Base-by-base conservation (phyloP, 2,329 filamentous ascomycete species). In the Fonsecaea pugnacius region DNA sequence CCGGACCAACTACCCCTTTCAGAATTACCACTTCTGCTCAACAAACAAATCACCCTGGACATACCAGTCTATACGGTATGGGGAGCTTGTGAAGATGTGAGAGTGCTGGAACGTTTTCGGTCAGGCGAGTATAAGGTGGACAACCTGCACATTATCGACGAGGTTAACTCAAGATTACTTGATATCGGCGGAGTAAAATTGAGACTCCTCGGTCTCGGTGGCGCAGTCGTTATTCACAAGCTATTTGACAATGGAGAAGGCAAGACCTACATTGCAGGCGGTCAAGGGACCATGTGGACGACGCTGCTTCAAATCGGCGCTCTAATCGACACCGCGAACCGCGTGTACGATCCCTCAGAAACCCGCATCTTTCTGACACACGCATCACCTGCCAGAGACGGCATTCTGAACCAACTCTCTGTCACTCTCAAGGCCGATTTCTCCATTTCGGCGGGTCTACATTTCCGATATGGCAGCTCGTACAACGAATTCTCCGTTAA, bases 401-500 rank as follows among this genome's bases (percentile, higher is more conserved):
- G 95, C 67, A 91, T 99, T 72, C 81, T 99, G 69, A 99, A 99
- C 78, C 95, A 99, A 82, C 88, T 99, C 16, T 97, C 95, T 2
- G 95, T 99, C 58, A 96, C 92, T 1, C 85, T 99, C 59, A 99
- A 99, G 81, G 93, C 95, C 36, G 95, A 99, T 76, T 99, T 99
- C 79, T 99, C 95, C 27, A 89, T 99, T 74, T 99, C 95, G 10
- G 95, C 95, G 56, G 95, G 95, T 73, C 88, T 99, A 32, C 95
- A 99, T 79, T 99, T 99, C 88, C 87, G 95, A 70, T 99, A 99
- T 72, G 95, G 96, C 69, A 98, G 94, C 78, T 99, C 96, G 0
- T 99, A 99, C 84, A 99, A 99, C 79, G 96, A 99, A 77, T 99
- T 99, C 80, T 97, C 93, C 69, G 95, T 99, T 75, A 99, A 99